Evolutionary conservation across 1,139 yeast species (phyloP).

Genomic region (Meyerozyma sp.): DNA sequence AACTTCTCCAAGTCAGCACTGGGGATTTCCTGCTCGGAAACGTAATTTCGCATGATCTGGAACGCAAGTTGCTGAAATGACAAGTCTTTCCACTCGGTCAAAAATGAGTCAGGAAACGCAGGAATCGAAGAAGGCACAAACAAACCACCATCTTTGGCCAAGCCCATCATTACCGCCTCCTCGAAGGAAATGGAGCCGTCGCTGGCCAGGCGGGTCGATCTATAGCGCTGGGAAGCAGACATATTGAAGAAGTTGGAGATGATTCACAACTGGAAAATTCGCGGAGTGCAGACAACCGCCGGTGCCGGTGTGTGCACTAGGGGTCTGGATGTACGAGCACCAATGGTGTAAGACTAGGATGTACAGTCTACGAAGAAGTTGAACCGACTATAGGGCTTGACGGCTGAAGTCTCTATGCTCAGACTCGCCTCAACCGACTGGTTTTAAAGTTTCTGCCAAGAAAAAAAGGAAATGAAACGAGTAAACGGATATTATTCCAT

Average conservation of each 20-base stretch:
- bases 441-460: too few relatives aligned
- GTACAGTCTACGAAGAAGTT: too few relatives aligned
- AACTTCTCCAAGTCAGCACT: conserved; percentile 58
- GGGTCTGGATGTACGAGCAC: too few relatives aligned
- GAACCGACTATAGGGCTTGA: too few relatives aligned
- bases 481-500: too few relatives aligned
- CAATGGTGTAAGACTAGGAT: too few relatives aligned
- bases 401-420: too few relatives aligned
- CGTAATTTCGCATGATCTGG: conserved; percentile 77
- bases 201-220: conserved; percentile 76
- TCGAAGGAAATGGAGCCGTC: conserved; percentile 68
- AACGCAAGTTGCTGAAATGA: conserved; percentile 83
- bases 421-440: too few relatives aligned
- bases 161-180: conserved; percentile 88
- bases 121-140: conserved; percentile 87
- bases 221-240: conserved; percentile 51
- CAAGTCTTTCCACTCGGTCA: conserved; percentile 65
- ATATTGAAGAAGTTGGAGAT: background rate
- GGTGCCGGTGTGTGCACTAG: background rate
- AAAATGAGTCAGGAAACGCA: conserved; percentile 51
- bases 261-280: background rate
- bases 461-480: too few relatives aligned
- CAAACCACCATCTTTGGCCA: conserved; percentile 95
- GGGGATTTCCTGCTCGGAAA: conserved; percentile 66
- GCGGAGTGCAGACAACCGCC: background rate